Base-by-base conservation (phyloP, 441 rosid species). In the Adansonia rubrostipa region DNA sequence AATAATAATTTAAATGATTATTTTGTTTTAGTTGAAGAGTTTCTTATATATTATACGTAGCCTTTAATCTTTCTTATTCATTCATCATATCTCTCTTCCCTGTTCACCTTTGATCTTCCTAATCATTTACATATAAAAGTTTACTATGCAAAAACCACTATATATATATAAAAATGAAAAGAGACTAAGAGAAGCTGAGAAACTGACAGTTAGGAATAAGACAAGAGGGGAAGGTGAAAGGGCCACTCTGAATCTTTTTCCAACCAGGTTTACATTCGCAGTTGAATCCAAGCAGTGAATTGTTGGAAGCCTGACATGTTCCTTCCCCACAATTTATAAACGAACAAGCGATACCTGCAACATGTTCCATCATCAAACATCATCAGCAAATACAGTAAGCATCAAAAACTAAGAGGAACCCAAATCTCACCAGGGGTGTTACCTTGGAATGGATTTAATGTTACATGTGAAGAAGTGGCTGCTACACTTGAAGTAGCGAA, bases 231-330 rank as follows among this genome's bases (percentile, higher is more conserved):
- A 56, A 82, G 47, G 68, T 48, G 5, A 82, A 5, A 22, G 81
- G 79, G 69, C 81, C 85, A 65, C 78, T 73, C 80, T 83, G 82
- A 3, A 82, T 62, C 84, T 72, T 86, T 70, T 48, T 80, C 92
- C 92, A 90, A 42, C 90, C 90, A 77, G 87, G 42, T 54, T 78
- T 2, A 71, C 93, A 90, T n/a, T 57, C 51, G 73, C 92, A 88
- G 0, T 85, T 86, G 78, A 82, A 79, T 3, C 84, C 84, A 4
- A 28, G 50, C 13, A 61, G 0, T 19, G 77, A 45, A 58, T 63
- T 1, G 54, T 33, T 66, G 2, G 74, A 45, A 71, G 45, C 60
- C 57, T n/a, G 57, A 74, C 93, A 90, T 56, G 74, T 79, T 71
- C 91, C 91, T 80, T 80, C 69, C 66, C 85, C 90, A 63, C 91